Base-by-base conservation (phyloP, 108 stramenopile species). In the Pseudonitzschia multistriata region DNA sequence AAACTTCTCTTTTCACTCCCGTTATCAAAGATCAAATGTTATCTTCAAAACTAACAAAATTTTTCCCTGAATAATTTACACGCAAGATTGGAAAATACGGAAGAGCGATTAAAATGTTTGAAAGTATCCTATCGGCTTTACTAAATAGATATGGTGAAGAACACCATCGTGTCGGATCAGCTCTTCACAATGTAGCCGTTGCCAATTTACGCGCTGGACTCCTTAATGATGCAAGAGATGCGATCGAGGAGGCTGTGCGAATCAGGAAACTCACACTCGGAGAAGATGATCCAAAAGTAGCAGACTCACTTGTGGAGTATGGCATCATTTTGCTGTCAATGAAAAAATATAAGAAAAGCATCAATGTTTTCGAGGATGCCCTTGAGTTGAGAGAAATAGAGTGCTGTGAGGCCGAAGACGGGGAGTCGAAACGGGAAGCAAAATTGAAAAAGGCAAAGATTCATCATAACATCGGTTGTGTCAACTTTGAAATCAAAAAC, bases 381-480 rank as follows among this genome's bases (percentile, higher is more conserved):
- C 62, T 88, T 42, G 60, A 76, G 28, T 47, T 85, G 1, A 62
- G 87, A 22, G 72, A 79, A 70, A 37, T 67, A 29, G 84, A 85
- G 77, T 49, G 52, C 21, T 48, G 30, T 8, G 37, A 70, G 15
- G 73, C 80, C 21, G 74, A 73, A 61, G 36, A 48, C 0, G 27
- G 50, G 13, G 77, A 72, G 11, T 54, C 69, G 11, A 55, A 39
- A 14, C 68, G 77, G 10, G 83, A 84, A 35, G 57, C 70, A 14
- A 67, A 84, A 36, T 49, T 88, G 31, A 77, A 81, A 47, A 79
- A 85, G 47, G 84, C 87, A 15, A 88, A 88, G 67, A 73, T 82
- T 28, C 63, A 71, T 24, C 84, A 88, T 77, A 85, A 88, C 73
- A 79, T 88, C 50, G 87, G 83, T 13, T 88, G 87, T 53, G 87